These are phyloP conservation scores for Metschnikowia henanensis DNA, from an alignment of 805 yeast genomes.

Conservation along the genomic window DNA sequence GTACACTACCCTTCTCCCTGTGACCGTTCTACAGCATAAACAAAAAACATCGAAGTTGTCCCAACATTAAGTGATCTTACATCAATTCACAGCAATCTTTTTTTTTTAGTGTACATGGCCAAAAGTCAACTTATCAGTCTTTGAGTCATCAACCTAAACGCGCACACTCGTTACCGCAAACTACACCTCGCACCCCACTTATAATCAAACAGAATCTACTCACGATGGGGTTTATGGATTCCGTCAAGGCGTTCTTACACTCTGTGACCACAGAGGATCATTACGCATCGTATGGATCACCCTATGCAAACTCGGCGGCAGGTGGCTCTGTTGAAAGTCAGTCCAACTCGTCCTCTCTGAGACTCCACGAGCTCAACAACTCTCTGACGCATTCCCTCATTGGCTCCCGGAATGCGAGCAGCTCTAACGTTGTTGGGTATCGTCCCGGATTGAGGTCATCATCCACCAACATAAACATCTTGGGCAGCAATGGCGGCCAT, in stretches of 20 bases:
- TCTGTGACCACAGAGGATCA: conserved; percentile 60
- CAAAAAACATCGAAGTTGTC: too few relatives aligned
- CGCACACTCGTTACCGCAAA: too few relatives aligned
- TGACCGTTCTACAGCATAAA: too few relatives aligned
- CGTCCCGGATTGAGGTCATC: conserved; percentile 47
- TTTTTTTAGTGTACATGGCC: too few relatives aligned
- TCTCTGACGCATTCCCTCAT: conserved; percentile 32
- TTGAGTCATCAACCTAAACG: too few relatives aligned
- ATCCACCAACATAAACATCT: conserved; percentile 29
- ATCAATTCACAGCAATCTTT: too few relatives aligned
- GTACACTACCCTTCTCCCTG: neutral
- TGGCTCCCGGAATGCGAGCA: conserved; percentile 20
- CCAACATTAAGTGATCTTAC: too few relatives aligned
- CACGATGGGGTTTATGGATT: conserved; percentile 39
- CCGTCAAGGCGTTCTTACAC: conserved; percentile 40
- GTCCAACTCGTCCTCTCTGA: conserved; percentile 26
- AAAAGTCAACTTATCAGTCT: too few relatives aligned
- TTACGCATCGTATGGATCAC: conserved; percentile 52
- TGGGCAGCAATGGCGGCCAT: conserved; percentile 10
- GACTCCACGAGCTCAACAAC: conserved; percentile 37
- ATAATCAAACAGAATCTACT: neutral
- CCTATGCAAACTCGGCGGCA: conserved; percentile 19
- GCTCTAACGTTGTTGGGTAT: conserved; percentile 30
- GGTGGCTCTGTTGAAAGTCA: conserved; percentile 17
- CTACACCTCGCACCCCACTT: too few relatives aligned